Percentiles rank a stretch among this genome's conserved stretches.
Conservation (phyloP, 1,284 basidiomycete species). For the Pyrrhoderma noxium region DNA sequence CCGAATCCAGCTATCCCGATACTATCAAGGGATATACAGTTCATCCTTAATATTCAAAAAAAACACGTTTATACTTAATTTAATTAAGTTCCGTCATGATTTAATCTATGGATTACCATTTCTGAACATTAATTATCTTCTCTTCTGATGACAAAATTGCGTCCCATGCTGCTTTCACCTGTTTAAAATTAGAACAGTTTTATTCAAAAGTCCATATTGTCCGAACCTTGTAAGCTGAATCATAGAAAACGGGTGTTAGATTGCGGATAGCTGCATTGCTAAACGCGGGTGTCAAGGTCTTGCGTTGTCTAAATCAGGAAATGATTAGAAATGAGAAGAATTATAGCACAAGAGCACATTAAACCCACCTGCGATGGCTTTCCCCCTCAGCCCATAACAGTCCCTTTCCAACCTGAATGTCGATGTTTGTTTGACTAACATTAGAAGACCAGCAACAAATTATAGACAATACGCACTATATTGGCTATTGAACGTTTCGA, state of each 20-base stretch:
- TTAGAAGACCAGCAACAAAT: not conserved
- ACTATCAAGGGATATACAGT: constrained; percentile 44
- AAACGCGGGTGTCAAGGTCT: constrained; percentile 34
- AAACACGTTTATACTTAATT: too few species aligned
- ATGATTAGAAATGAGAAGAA: not conserved
- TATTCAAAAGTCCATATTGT: not conserved
- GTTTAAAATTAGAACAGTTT: not conserved
- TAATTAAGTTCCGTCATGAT: too few species aligned
- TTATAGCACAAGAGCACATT: not conserved
- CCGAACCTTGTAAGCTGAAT: constrained; percentile 45
- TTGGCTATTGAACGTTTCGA: constrained; percentile 34
- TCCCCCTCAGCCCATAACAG: constrained; percentile 47
- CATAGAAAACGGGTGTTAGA: constrained; percentile 32
- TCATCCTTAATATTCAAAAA: too few species aligned
- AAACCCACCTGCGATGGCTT: constrained; percentile 32
- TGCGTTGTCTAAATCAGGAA: constrained; percentile 33
- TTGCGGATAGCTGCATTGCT: constrained; percentile 34
- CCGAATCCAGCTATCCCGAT: constrained; percentile 53
- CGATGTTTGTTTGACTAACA: not conserved
- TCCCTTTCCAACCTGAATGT: constrained; percentile 39
- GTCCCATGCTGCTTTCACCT: constrained; percentile 50
- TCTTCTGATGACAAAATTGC: constrained; percentile 33
- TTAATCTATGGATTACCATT: too few species aligned
- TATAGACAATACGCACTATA: constrained; percentile 29
- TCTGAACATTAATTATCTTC: constrained; percentile 45